Percentiles rank a stretch among this genome's conserved stretches.
Evolutionary conservation across 2,329 filamentous ascomycete species (phyloP).

Genomic region (Neoarthrinium moseri): DNA sequence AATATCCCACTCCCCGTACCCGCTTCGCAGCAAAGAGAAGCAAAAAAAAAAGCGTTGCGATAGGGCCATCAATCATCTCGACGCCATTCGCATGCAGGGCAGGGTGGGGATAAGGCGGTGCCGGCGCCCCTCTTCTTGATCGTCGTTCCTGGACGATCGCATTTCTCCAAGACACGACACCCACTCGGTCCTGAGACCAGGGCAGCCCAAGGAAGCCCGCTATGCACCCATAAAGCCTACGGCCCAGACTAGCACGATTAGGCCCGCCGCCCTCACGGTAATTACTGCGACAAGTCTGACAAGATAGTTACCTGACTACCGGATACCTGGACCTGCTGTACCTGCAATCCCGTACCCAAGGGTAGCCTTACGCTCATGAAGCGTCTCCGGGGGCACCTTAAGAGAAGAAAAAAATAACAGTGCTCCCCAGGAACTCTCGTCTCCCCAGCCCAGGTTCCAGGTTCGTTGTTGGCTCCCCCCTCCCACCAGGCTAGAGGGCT

Average conservation of each 20-base stretch:
- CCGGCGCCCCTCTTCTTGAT: conserved; percentile 6
- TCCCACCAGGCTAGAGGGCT: no score
- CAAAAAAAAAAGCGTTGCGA: conserved; percentile 1
- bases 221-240: conserved; percentile 1
- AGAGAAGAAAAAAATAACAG: no score
- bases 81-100: no score
- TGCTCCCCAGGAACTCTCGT: no score
- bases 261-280: background rate
- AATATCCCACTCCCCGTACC: background rate
- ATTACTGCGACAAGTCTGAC: background rate
- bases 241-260: background rate
- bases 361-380: no score
- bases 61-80: background rate
- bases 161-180: conserved; percentile 3
- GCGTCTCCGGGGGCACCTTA: no score
- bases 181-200: background rate
- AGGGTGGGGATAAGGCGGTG: conserved; percentile 7
- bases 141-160: conserved; percentile 11
- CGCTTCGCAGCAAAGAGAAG: background rate
- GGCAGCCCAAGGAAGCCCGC: background rate
- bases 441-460: conserved; percentile 1
- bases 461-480: no score
- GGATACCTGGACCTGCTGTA: background rate
- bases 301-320: background rate
- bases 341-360: no score